A percentile compares a stretch with the other conserved stretches of the same genome.
Conservation (phyloP, 1,139 yeast species). For the Debaryomyces robertsiae region DNA sequence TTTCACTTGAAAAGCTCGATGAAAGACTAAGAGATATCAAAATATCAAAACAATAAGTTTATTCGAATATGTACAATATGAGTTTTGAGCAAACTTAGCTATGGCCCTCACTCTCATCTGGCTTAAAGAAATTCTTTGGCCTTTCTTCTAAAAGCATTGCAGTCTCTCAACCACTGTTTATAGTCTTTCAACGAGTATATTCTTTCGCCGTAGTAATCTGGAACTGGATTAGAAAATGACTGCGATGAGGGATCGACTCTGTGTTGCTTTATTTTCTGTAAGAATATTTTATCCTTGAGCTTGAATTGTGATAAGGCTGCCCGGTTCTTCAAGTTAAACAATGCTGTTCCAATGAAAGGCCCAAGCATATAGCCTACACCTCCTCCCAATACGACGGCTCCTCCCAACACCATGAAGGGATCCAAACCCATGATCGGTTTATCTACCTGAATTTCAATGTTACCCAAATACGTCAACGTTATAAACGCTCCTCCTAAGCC, state of each 20-base stretch:
- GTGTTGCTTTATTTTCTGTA: slow-evolving; percentile 70
- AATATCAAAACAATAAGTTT: too few relatives aligned
- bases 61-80: neutral
- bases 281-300: slow-evolving; percentile 69
- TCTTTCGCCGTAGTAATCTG: slow-evolving; percentile 96
- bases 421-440: slow-evolving; percentile 84
- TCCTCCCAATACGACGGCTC: slow-evolving; percentile 68
- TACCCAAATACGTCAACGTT: slow-evolving; percentile 78
- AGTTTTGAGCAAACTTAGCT: neutral
- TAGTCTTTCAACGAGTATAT: slow-evolving; percentile 84
- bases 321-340: slow-evolving; percentile 62
- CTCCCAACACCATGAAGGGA: slow-evolving; percentile 75
- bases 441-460: slow-evolving; percentile 81
- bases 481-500: slow-evolving; percentile 67
- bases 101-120: too few relatives aligned
- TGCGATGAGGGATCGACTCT: slow-evolving; percentile 95
- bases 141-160: slow-evolving; percentile 87
- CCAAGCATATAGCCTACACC: slow-evolving; percentile 82
- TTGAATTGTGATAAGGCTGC: slow-evolving; percentile 49
- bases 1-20: too few relatives aligned
- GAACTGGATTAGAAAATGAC: slow-evolving; percentile 91
- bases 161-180: slow-evolving; percentile 94
- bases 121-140: slow-evolving; percentile 70
- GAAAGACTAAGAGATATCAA: too few relatives aligned
- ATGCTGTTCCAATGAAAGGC: slow-evolving; percentile 72